A percentile compares a stretch with the other conserved stretches of the same genome.
These are phyloP conservation scores for Metschnikowia baotianmanensis DNA, from an alignment of 805 yeast species.

Conservation along the genomic window DNA sequence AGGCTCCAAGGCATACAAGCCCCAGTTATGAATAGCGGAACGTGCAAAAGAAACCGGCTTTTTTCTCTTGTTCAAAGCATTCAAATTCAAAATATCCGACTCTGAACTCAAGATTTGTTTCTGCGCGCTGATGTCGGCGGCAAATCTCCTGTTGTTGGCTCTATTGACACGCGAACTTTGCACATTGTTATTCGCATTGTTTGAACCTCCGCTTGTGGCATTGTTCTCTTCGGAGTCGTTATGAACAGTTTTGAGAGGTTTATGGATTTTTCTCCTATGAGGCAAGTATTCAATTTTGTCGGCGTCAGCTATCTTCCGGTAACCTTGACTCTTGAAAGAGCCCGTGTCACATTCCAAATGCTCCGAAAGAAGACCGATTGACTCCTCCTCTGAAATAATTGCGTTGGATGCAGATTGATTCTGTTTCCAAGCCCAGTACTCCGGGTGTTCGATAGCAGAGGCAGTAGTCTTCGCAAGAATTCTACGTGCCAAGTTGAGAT, in stretches of 20 bases:
- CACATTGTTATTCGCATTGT: constrained; percentile 27
- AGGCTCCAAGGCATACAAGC: constrained; percentile 91
- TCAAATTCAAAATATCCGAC: constrained; percentile 76
- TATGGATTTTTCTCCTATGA: constrained; percentile 67
- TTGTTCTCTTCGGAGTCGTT: constrained; percentile 50
- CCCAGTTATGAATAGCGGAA: constrained; percentile 98
- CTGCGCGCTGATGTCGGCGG: constrained; percentile 83
- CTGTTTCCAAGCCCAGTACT: constrained; percentile 69
- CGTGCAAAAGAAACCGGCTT: constrained; percentile 96
- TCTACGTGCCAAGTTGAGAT: constrained; percentile 51
- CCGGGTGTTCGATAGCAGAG: constrained; percentile 34
- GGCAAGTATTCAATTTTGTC: constrained; percentile 76
- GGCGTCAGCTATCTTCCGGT: constrained; percentile 66
- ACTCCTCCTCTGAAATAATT: constrained; percentile 26
- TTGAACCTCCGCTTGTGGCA: constrained; percentile 9
- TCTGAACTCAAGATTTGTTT: constrained; percentile 75
- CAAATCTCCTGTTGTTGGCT: constrained; percentile 83
- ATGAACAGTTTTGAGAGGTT: constrained; percentile 73
- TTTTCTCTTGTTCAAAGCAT: constrained; percentile 83
- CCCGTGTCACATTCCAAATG: constrained; percentile 48
- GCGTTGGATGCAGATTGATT: constrained; percentile 27
- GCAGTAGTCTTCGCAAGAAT: constrained; percentile 30
- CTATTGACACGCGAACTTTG: constrained; percentile 83
- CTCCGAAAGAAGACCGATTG: constrained; percentile 27
- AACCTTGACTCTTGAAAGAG: constrained; percentile 71